Evolutionary conservation across 2,329 filamentous ascomycete species (phyloP), one percentile per base, ranked within the genome.

Genomic region (Uncinocarpus reesii): DNA sequence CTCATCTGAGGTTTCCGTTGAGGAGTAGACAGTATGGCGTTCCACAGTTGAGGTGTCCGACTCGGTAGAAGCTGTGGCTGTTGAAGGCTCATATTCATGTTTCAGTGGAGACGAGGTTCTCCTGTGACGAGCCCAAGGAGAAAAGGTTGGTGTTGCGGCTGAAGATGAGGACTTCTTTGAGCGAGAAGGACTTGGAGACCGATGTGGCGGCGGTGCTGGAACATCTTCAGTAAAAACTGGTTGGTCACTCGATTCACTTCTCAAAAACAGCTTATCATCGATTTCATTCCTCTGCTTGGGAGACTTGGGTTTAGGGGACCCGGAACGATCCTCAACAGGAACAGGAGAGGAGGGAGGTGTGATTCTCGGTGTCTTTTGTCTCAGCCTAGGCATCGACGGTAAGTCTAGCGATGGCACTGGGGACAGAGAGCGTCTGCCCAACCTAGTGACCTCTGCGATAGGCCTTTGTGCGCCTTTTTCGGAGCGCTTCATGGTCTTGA

Each of bases 11-110:
- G 64, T 66, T 20, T 71, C 68, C 7, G 75, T 76, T 15, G 74
- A 65, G 67, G 65, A 68, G 34, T 62, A 61, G 55, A 58, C 62
- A 40, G 71, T 70, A 29, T 74, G 71, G 23, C 71, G 73, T 26
- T 74, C 72, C n/a, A 78, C 75, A 20, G 73, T 74, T 4, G 75
- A 79, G 28, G 69, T 70, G 31, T 75, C 68, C 38, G 75, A 80
- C 47, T 78, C 73, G 1, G 71, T 75, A 7, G 74, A 75, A 35
- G 78, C 77, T 0, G 80, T 81, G 38, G 78, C 79, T 5, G 79
- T 80, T 13, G 92, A 96, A 11, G 90, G 90, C 53, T 89, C 83
- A 59, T 95, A 98, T 67, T 98, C 90, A 62, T 96, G 90, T 69
- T 98, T 98, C 42, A 98, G 72, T 0, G 92, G 92, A 1, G 92